These are phyloP conservation scores for Syzygium aromaticum DNA, from an alignment of 345 rosid species.

Conservation along the genomic window DNA sequence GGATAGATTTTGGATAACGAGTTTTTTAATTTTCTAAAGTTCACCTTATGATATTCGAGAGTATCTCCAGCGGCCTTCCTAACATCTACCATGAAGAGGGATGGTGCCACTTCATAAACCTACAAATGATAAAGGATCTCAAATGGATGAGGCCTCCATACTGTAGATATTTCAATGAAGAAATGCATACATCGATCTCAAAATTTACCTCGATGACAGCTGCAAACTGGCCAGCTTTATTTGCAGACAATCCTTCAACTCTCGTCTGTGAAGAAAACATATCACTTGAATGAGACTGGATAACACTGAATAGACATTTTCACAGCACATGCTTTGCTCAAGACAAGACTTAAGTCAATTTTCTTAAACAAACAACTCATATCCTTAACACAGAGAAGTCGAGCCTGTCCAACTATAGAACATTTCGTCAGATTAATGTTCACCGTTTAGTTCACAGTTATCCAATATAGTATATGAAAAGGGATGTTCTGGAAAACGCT, in stretches of 20 bases:
- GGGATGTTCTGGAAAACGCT: not conserved
- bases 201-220: conserved; percentile 64
- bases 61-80: conserved; percentile 86
- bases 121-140: conserved; percentile 5
- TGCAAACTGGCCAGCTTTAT: conserved; percentile 49
- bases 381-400: not conserved
- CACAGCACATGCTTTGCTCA: not conserved
- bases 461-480: not conserved
- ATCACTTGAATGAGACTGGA: not conserved
- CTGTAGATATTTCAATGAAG: not conserved
- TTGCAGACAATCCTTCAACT: conserved; percentile 57
- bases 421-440: not conserved
- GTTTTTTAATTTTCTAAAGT: not conserved
- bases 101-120: conserved; percentile 84
- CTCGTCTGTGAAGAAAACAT: conserved; percentile 40
- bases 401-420: not conserved
- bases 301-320: not conserved
- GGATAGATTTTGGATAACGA: not conserved
- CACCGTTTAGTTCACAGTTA: not conserved
- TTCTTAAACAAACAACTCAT: not conserved
- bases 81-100: conserved; percentile 82
- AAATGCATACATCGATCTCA: not conserved
- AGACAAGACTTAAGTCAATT: not conserved
- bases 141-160: not conserved
- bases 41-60: conserved; percentile 86